Evolutionary conservation across 208 protist genomes (phyloP).

Genomic region (Leishmania martiniquensis): DNA sequence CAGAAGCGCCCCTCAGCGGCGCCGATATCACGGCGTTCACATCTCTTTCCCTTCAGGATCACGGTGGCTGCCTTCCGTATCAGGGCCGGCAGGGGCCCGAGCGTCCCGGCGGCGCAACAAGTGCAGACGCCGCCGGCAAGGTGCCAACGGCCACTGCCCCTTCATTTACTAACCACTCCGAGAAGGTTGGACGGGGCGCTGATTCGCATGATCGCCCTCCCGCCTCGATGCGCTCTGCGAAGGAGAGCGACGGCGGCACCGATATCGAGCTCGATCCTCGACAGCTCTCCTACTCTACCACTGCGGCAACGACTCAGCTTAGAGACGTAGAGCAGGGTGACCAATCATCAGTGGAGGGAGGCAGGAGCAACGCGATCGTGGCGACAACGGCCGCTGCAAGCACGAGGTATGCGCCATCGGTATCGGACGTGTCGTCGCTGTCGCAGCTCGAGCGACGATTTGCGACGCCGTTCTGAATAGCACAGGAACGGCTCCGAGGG

Average conservation of each 20-base stretch:
- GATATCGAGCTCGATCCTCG: conserved; percentile 24
- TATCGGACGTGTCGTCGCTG: conserved; percentile 30
- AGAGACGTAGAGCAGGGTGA: not conserved
- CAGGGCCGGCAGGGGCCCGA: conserved; percentile 4
- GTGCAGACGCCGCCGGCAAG: not conserved
- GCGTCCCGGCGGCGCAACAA: not conserved
- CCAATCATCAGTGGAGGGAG: not conserved
- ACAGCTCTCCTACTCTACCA: conserved; percentile 30
- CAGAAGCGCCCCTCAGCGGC: conserved; percentile 2
- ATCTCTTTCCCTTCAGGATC: not conserved
- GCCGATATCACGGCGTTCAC: not conserved
- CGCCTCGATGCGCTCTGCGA: not conserved
- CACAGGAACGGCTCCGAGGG: not conserved
- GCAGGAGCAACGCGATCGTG: not conserved
- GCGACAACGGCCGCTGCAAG: not conserved
- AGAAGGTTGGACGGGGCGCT: not conserved
- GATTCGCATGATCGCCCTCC: not conserved
- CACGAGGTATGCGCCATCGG: conserved; percentile 11
- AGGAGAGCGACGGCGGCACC: conserved; percentile 1
- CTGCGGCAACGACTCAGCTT: conserved; percentile 1
- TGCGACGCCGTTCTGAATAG: conserved; percentile 20
- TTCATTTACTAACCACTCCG: no score
- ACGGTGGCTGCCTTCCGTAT: not conserved
- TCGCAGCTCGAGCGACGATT: conserved; percentile 29
- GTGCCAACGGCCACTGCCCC: not conserved